Percentiles rank a stretch among this genome's conserved stretches.
These are phyloP conservation scores for Populus trichocarpa DNA, from an alignment of 441 rosid genomes.

Conservation along the genomic window DNA sequence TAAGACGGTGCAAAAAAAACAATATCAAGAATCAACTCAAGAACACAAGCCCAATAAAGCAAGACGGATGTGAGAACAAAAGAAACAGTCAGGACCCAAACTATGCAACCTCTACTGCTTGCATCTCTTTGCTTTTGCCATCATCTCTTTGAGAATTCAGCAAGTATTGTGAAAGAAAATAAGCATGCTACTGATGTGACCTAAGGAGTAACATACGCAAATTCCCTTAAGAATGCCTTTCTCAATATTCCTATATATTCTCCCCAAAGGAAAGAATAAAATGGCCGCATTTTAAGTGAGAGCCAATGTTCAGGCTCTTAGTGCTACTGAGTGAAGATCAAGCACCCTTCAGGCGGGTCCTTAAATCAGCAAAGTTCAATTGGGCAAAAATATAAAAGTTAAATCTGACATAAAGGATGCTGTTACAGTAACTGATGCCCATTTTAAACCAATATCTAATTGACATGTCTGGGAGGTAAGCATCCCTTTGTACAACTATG, in stretches of 20 bases:
- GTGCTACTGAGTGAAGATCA: not conserved
- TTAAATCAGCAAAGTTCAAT: not conserved
- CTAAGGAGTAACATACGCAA: not conserved
- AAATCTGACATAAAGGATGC: not conserved
- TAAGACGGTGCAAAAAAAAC: not conserved
- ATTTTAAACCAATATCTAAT: not conserved
- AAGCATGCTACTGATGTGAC: not conserved
- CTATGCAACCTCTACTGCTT: not conserved
- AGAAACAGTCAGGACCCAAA: not conserved
- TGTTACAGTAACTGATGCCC: not conserved
- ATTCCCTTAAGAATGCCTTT: not conserved
- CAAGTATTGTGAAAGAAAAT: not conserved
- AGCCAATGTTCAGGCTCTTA: not conserved
- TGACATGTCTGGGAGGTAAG: not conserved
- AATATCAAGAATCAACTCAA: not conserved
- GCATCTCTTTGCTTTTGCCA: not conserved
- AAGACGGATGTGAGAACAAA: not conserved
- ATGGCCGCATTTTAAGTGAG: not conserved
- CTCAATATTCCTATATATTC: not conserved
- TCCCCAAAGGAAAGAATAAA: not conserved
- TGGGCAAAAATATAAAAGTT: not conserved
- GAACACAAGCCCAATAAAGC: not conserved
- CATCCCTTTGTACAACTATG: not conserved
- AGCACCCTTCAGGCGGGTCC: not conserved
- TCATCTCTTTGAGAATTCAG: not conserved